phyloP scores from a whole-genome alignment of 305 asterid genomes.

The Fraxinus dipetala region DNA sequence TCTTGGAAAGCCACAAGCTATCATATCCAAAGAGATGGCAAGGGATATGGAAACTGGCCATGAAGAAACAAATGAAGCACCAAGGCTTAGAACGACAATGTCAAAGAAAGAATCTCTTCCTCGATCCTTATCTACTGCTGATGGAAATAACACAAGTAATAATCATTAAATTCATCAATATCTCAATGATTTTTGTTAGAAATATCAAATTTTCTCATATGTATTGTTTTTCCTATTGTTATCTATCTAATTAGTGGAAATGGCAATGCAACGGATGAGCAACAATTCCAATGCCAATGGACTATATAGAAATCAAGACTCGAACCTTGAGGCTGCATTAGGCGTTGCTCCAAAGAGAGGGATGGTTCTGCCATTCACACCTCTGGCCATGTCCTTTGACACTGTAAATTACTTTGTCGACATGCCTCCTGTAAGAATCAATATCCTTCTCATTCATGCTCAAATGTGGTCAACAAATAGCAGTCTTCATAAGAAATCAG shows the following conservation, averaged over 20 bases:
- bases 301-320: conserved; percentile 27
- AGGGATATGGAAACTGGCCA: conserved; percentile 34
- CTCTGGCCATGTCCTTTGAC: conserved; percentile 48
- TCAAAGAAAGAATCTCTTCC: conserved; percentile 36
- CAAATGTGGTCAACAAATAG: background rate
- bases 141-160: conserved; percentile 31
- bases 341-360: conserved; percentile 45
- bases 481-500: background rate
- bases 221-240: background rate
- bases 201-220: background rate
- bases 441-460: background rate
- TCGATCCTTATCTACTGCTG: conserved; percentile 28
- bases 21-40: conserved; percentile 46
- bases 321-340: conserved; percentile 30
- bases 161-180: background rate
- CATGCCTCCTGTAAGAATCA: conserved; percentile 46
- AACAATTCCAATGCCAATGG: conserved; percentile 24
- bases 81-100: conserved; percentile 29
- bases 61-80: conserved; percentile 28
- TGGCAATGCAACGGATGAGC: conserved; percentile 34
- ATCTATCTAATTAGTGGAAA: conserved; percentile 32
- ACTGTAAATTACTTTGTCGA: conserved; percentile 42
- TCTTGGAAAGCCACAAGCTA: conserved; percentile 45
- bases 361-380: conserved; percentile 54
- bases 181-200: background rate